phyloP scores from a whole-genome alignment of 2,329 filamentous ascomycete species.

The Pseudocercospora eumusae region DNA sequence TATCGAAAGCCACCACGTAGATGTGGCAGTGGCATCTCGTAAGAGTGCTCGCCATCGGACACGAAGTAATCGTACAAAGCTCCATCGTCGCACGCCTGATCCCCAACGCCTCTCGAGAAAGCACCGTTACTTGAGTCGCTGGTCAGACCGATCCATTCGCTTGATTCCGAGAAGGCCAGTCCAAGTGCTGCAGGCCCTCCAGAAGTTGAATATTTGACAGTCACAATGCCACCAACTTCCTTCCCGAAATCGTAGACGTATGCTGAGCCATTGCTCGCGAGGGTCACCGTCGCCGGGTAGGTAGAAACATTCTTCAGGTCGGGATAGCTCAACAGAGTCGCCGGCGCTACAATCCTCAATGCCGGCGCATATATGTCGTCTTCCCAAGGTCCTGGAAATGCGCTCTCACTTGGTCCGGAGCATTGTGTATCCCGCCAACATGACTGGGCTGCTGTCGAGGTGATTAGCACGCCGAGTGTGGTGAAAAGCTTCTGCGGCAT shows the following conservation, averaged over 20 bases:
- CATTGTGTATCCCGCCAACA: conserved; percentile 62
- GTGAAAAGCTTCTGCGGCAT: neutral
- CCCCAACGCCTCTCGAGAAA: conserved; percentile 35
- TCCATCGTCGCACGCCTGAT: conserved; percentile 43
- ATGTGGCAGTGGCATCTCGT: conserved; percentile 49
- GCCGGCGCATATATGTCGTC: conserved; percentile 58
- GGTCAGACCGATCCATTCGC: conserved; percentile 47
- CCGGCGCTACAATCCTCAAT: conserved; percentile 54
- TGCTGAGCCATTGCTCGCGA: conserved; percentile 54
- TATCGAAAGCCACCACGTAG: conserved; percentile 58
- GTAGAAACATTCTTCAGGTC: conserved; percentile 40
- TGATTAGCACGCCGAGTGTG: neutral
- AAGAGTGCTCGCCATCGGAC: conserved; percentile 39
- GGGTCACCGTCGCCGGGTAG: conserved; percentile 37
- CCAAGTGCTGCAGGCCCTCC: conserved; percentile 43
- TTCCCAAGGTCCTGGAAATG: conserved; percentile 62
- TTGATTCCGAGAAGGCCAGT: conserved; percentile 47
- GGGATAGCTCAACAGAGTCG: conserved; percentile 41
- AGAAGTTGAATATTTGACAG: conserved; percentile 52
- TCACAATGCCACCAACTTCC: conserved; percentile 60
- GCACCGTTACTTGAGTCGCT: conserved; percentile 48
- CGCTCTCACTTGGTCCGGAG: conserved; percentile 50
- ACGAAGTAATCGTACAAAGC: conserved; percentile 50
- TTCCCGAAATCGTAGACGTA: conserved; percentile 61
- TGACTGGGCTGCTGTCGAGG: conserved; percentile 21